Evolutionary conservation across 2,329 filamentous ascomycete species (phyloP).

Genomic region (Paramyrothecium sp.): DNA sequence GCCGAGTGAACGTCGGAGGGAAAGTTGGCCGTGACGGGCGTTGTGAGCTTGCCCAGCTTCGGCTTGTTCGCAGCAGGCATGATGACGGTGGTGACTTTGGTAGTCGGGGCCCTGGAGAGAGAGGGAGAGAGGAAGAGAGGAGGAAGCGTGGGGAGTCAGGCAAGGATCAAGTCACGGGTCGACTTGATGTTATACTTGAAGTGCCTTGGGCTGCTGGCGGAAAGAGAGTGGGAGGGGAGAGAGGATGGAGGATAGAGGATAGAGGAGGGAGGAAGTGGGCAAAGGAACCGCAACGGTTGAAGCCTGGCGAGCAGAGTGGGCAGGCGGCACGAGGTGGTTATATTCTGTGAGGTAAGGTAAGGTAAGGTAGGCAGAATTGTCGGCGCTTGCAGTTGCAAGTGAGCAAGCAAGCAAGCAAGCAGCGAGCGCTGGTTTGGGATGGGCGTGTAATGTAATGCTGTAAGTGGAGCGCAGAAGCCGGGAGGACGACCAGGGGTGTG

Average conservation of each 20-base stretch:
- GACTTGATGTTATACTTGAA: neutral
- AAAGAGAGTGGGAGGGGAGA: neutral
- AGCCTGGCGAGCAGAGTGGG: neutral
- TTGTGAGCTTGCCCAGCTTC: constrained; percentile 28
- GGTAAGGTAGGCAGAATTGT: neutral
- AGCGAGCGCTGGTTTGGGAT: neutral
- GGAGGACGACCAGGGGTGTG: neutral
- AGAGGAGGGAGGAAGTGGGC: neutral
- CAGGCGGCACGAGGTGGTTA: neutral
- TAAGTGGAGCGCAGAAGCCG: neutral
- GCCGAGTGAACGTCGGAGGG: constrained; percentile 49
- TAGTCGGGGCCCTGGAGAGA: neutral
- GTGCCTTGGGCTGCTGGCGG: neutral
- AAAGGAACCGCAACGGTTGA: neutral
- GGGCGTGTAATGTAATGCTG: neutral
- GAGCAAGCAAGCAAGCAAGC: neutral
- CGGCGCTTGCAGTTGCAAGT: neutral
- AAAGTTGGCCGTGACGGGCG: constrained; percentile 54
- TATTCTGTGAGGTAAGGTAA: neutral
- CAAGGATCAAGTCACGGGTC: neutral
- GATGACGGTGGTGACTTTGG: neutral
- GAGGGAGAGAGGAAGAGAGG: neutral
- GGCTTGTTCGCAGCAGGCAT: constrained; percentile 2
- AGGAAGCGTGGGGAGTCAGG: neutral
- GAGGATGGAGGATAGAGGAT: neutral